Percentiles rank a stretch among this genome's conserved stretches.
Conservation (phyloP, 768 basidiomycete genomes). For the Leccinellum luteum region DNA sequence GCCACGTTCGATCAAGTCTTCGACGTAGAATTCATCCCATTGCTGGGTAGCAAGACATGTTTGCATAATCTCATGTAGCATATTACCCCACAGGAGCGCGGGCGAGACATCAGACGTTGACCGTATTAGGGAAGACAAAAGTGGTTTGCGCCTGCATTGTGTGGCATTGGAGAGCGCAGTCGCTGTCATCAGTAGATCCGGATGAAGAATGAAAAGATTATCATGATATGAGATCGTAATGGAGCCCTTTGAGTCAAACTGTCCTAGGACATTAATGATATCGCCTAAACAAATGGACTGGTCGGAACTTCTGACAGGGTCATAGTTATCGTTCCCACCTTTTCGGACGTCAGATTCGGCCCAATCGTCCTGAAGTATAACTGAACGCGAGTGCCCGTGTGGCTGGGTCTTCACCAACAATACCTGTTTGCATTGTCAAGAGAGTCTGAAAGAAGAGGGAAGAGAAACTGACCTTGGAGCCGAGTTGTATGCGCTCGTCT, state of each 20-base stretch:
- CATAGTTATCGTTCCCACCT: constrained; percentile 42
- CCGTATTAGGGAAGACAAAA: constrained; percentile 66
- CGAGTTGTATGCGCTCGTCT: constrained; percentile 30
- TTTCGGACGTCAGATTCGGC: constrained; percentile 53
- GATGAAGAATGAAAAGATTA: constrained; percentile 83
- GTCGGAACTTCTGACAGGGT: not conserved
- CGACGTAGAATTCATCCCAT: constrained; percentile 67
- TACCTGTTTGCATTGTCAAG: constrained; percentile 34
- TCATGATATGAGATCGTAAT: constrained; percentile 61
- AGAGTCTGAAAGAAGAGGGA: not conserved
- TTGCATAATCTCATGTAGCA: constrained; percentile 92
- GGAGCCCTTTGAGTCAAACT: constrained; percentile 32
- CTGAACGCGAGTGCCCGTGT: constrained; percentile 38
- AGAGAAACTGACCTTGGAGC: constrained; percentile 19
- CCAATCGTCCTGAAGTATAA: constrained; percentile 82
- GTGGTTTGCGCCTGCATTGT: constrained; percentile 81
- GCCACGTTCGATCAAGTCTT: constrained; percentile 54
- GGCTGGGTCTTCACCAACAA: constrained; percentile 48
- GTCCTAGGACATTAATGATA: constrained; percentile 73
- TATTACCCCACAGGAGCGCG: constrained; percentile 84
- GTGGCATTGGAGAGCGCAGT: constrained; percentile 83
- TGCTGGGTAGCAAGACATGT: constrained; percentile 56
- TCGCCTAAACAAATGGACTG: constrained; percentile 54
- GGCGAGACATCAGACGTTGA: constrained; percentile 60
- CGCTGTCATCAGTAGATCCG: constrained; percentile 88